Evolutionary conservation across 768 basidiomycete species (phyloP).

Genomic region (Lactarius hatsudake): DNA sequence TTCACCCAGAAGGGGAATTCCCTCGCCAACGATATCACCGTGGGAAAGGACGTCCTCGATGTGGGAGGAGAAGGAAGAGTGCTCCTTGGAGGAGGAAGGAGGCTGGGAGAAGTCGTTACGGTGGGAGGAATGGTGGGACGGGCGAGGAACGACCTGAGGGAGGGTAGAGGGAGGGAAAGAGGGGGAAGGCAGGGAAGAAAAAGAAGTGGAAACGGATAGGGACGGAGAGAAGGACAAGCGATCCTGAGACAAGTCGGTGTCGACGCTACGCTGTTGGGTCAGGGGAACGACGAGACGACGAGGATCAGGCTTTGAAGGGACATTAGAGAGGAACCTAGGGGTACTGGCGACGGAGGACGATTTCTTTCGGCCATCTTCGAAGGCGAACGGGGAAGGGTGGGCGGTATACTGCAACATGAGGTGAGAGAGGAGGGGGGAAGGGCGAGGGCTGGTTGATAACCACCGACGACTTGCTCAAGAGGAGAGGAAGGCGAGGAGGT

Average conservation of each 20-base stretch:
- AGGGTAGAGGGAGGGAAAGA: conserved; percentile 31
- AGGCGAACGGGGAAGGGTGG: conserved; percentile 36
- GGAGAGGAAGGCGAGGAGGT: conserved; percentile 30
- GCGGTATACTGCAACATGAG: conserved; percentile 39
- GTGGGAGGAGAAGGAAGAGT: conserved; percentile 22
- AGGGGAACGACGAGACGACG: conserved; percentile 24
- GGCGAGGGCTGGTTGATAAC: conserved; percentile 34
- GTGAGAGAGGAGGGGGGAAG: conserved; percentile 4
- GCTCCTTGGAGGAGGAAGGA: conserved; percentile 14
- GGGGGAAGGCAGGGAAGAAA: conserved; percentile 38
- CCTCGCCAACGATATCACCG: conserved; percentile 27
- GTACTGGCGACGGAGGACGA: conserved; percentile 30
- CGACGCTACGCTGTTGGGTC: conserved; percentile 28
- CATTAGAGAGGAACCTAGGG: conserved; percentile 24
- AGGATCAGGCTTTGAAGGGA: conserved; percentile 14
- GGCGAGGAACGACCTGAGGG: conserved; percentile 30
- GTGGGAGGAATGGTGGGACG: conserved; percentile 28
- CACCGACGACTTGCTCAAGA: conserved; percentile 32
- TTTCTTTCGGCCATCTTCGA: conserved; percentile 35
- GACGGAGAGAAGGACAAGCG: conserved; percentile 35
- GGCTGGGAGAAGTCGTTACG: conserved; percentile 23
- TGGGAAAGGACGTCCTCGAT: conserved; percentile 26
- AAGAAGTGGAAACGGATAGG: conserved; percentile 33
- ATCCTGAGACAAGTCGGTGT: conserved; percentile 33
- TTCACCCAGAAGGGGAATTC: conserved; percentile 47